Percentiles rank a stretch among this genome's conserved stretches.
Conservation (phyloP, 1,284 basidiomycete genomes). For the Cerrena zonata region DNA sequence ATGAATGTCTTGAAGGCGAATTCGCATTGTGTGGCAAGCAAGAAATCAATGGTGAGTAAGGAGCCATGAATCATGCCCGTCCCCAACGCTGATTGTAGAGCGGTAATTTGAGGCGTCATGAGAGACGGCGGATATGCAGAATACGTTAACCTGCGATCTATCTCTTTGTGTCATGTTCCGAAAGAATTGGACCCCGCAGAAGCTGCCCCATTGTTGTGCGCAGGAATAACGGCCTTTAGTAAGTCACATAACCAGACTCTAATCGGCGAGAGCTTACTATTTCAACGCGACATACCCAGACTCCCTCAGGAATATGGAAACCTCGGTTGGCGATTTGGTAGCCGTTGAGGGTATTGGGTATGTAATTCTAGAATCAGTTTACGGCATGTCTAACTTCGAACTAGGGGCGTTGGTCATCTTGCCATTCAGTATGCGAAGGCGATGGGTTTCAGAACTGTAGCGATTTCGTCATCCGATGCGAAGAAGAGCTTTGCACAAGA, state of each 20-base stretch:
- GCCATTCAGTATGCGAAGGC: constrained; percentile 10
- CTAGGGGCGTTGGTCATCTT: constrained; percentile 11
- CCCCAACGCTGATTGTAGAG: neutral
- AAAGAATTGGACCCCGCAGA: constrained; percentile 30
- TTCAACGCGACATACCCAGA: constrained; percentile 9
- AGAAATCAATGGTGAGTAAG: constrained; percentile 8
- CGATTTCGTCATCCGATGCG: constrained; percentile 9
- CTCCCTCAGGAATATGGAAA: constrained; percentile 30
- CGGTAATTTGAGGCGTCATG: constrained; percentile 22
- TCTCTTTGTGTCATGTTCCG: constrained; percentile 29
- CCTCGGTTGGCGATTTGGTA: constrained; percentile 27
- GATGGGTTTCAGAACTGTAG: constrained; percentile 14
- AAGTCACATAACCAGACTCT: neutral
- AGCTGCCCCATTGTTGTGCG: constrained; percentile 36
- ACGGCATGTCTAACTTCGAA: neutral
- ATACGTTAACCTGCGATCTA: constrained; percentile 29
- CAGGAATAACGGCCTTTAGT: constrained; percentile 29
- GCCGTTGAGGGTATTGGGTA: constrained; percentile 34
- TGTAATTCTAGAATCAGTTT: too few species aligned
- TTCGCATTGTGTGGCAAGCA: constrained; percentile 13
- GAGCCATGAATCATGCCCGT: constrained; percentile 7
- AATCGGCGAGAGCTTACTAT: neutral
- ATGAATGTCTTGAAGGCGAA: constrained; percentile 19
- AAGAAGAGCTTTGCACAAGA: constrained; percentile 17
- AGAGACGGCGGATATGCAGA: constrained; percentile 31